Conservation (phyloP, 2,329 filamentous ascomycete genomes). For the Fonsecaea pedrosoi region DNA sequence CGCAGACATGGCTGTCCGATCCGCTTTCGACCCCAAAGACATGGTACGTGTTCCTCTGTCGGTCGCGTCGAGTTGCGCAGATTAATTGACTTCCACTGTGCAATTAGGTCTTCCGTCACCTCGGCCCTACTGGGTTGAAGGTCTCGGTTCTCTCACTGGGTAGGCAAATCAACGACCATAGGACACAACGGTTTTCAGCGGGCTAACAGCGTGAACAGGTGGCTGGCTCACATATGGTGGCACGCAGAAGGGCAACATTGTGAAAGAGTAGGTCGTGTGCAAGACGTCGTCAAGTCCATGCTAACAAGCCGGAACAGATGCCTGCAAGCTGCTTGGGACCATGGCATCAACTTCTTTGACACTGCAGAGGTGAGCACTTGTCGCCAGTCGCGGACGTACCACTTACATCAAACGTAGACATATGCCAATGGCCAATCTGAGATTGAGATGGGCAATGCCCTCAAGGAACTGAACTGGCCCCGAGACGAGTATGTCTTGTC, state of each 20-base stretch:
- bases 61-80: not conserved
- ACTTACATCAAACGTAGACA: constrained; percentile 33
- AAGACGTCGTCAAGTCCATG: not conserved
- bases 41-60: constrained; percentile 26
- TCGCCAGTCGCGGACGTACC: not conserved
- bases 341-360: constrained; percentile 65
- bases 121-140: constrained; percentile 73
- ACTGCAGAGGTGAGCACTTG: constrained; percentile 56
- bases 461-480: constrained; percentile 65
- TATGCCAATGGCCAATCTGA: constrained; percentile 62
- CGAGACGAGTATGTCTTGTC: constrained; percentile 64
- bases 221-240: constrained; percentile 60
- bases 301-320: constrained; percentile 41
- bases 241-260: constrained; percentile 64
- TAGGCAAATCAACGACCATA: constrained; percentile 8
- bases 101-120: constrained; percentile 62
- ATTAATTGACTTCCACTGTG: constrained; percentile 8
- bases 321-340: constrained; percentile 62
- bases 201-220: constrained; percentile 33
- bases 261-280: constrained; percentile 58
- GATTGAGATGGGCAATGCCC: constrained; percentile 61
- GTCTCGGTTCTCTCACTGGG: constrained; percentile 74
- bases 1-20: constrained; percentile 35
- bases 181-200: not conserved
- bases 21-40: constrained; percentile 37